These are phyloP conservation scores for Thielaviopsis populi DNA, from an alignment of 2,329 filamentous ascomycete genomes.

Conservation along the genomic window DNA sequence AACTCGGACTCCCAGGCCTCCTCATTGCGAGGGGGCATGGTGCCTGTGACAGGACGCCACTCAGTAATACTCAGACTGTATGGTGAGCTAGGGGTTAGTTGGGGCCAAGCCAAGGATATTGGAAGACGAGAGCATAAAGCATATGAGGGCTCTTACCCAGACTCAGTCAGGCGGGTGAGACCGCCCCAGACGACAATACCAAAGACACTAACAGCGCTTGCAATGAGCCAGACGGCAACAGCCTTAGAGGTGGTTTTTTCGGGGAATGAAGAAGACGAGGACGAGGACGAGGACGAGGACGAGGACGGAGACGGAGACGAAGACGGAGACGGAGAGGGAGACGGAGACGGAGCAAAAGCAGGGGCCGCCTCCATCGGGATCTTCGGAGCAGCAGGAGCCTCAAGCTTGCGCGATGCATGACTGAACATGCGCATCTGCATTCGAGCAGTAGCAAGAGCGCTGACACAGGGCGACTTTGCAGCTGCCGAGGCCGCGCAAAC, in stretches of 20 bases:
- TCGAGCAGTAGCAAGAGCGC: not conserved
- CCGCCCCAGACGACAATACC: conserved; percentile 94
- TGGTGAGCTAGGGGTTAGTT: not conserved
- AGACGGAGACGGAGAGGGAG: not conserved
- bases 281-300: conserved; percentile 5
- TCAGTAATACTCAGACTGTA: conserved; percentile 87
- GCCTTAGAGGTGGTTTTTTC: conserved; percentile 54
- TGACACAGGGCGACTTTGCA: not conserved
- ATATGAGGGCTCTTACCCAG: conserved; percentile 48
- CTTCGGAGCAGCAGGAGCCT: conserved; percentile 1
- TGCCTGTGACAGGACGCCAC: conserved; percentile 94
- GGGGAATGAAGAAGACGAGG: conserved; percentile 27
- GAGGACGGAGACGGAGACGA: not conserved
- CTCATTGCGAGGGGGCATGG: conserved; percentile 62
- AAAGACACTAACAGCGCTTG: conserved; percentile 83
- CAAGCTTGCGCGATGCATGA: conserved; percentile 4
- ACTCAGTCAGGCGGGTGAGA: conserved; percentile 85
- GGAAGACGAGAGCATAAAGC: not conserved
- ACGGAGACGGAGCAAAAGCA: not conserved
- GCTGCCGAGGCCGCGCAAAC: not conserved
- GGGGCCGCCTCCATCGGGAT: not conserved
- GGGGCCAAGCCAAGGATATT: not conserved
- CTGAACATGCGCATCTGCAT: conserved; percentile 14
- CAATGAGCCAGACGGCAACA: conserved; percentile 86
- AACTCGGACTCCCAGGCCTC: conserved; percentile 89